Base-by-base conservation (phyloP, 2,329 filamentous ascomycete species). In the Pseudophaeomoniella oleicola region DNA sequence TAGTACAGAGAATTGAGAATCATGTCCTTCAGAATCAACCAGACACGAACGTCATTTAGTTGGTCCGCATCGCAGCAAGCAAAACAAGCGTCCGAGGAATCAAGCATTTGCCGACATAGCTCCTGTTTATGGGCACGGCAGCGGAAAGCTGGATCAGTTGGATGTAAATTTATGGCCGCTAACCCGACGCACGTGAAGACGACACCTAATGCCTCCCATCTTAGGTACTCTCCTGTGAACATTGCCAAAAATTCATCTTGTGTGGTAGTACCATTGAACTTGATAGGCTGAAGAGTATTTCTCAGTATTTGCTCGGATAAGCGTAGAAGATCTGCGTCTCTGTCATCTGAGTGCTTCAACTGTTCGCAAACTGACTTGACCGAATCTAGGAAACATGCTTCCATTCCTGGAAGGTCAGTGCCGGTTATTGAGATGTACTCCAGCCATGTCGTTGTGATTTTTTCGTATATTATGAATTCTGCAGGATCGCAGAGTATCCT, bases 121-220 rank as follows among this genome's bases (percentile, higher is more conserved):
- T 38, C 48, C 4, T 57, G 51, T 18, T 53, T 53, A 9, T 19
- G 42, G 36, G 36, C 39, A 37, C 41, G 47, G 37, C 12, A 41
- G 5, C 40, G 30, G 55, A 45, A 39, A 4, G 58, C 43, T 3
- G 53, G 49, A 15, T 56, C 50, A 50, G 55, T 38, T 46, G 45
- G 16, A 42, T 53, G 17, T 38, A 50, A 40, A 49, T 53, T 43
- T 46, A 42, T 37, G 1, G 53, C 49, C n/a, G 59, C 52, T 40
- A 58, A 48, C n/a, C 56, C 55, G 10, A 55, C 50, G n/a, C 54
- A 48, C 3, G 57, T 49, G 14, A 64, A 50, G 6, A 64, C 54
- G 29, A 59, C 47, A 2, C 56, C 58, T 2, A 64, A 34, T 1
- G 56, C 56, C 34, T 63, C 60, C 59, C 60, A 63, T 9, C 60